These are phyloP conservation scores for Gastrolobium villosum DNA, from an alignment of 306 rosid species.

Conservation along the genomic window DNA sequence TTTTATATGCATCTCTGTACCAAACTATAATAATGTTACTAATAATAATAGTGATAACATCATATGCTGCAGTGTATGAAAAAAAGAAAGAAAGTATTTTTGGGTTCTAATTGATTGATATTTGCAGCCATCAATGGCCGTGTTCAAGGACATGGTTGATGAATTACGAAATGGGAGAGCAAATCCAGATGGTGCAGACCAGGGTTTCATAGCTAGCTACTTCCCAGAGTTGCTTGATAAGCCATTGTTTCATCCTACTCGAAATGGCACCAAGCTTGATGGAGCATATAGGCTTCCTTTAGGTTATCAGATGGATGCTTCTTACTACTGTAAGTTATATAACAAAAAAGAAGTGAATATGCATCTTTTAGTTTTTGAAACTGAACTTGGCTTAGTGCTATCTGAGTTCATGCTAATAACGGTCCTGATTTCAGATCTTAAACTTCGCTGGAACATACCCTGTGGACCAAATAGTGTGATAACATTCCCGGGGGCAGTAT, in stretches of 20 bases:
- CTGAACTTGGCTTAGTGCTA: conserved; percentile 10
- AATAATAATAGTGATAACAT: neutral
- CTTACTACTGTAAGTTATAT: conserved; percentile 80
- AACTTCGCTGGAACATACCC: conserved; percentile 90
- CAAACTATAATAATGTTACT: too few species aligned
- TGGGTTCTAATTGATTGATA: conserved; percentile 25
- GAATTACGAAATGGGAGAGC: conserved; percentile 75
- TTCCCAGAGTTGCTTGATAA: conserved; percentile 86
- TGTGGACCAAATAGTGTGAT: conserved; percentile 99
- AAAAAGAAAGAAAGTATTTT: neutral
- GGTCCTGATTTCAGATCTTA: conserved; percentile 64
- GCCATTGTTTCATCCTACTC: conserved; percentile 84
- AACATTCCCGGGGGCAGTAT: conserved; percentile 91
- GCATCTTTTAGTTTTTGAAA: neutral
- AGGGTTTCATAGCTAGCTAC: conserved; percentile 91
- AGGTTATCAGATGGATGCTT: conserved; percentile 99
- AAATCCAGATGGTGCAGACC: conserved; percentile 98
- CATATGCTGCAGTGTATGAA: neutral
- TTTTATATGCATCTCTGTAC: too few species aligned
- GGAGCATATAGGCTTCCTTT: conserved; percentile 92
- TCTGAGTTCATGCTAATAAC: conserved; percentile 9
- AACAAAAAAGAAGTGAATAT: neutral
- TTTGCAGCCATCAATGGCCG: conserved; percentile 81
- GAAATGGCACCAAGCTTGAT: conserved; percentile 74
- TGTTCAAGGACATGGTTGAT: conserved; percentile 85